Base-by-base conservation (phyloP, 345 rosid species). In the Camelina neglecta region DNA sequence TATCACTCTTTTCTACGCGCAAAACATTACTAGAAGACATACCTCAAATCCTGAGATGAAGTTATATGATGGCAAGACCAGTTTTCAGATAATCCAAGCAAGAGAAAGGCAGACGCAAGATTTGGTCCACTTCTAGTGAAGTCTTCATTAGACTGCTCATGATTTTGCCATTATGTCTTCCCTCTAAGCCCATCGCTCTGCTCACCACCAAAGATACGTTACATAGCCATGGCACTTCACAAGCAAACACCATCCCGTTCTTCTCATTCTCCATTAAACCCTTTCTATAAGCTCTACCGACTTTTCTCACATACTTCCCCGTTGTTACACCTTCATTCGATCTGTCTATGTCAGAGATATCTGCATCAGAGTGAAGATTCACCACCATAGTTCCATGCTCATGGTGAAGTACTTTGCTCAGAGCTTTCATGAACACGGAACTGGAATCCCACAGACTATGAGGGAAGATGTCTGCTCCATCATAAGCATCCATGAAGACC, bases 381-480 rank as follows among this genome's bases (percentile, higher is more conserved):
- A 92, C 95, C 73, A 94, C 93, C 3, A 89, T 81, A 0, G 96
- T 89, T 44, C 98, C 98, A 36, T 94, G 96, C 41, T 79, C 73
- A 1, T 88, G 86, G 60, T 92, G 91, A 75, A 94, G 88, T 47
- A 48, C 76, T 35, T 82, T 24, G 47, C 85, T 80, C 12, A 94
- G 82, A 57, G 90, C 83, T 71, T 81, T 82, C 77, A 92, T 84
- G 65, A 94, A 90, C 15, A 85, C 85, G 8, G 90, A 86, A 64
- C 84, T 67, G 2, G 88, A 85, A 65, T 92, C 89, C 98, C 98
- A 89, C 1, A 94, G 87, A 71, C 85, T 92, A 58, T 56, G 82
- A 4, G 97, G 97, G 81, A 94, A 94, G 75, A 94, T 81, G 81
- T 89, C 96, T 24, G 89, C 98, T 20, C 97, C 97, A 11, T 94